Conservation (phyloP, 345 rosid species). For the Viola odorata region DNA sequence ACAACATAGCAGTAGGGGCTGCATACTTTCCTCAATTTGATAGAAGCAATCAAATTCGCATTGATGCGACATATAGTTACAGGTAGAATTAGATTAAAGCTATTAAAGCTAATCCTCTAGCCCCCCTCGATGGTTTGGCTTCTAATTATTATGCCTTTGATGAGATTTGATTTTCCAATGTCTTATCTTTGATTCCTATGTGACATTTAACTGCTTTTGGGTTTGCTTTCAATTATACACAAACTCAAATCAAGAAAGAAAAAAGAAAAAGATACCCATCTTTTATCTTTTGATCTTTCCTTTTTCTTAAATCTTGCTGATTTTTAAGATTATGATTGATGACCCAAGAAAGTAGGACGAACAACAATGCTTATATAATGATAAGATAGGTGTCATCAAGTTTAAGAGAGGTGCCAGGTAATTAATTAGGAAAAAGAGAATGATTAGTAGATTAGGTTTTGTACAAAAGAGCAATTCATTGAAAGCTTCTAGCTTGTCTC, state of each 20-base stretch:
- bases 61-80: conserved; percentile 13
- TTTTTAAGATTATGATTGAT: conserved; percentile 10
- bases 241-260: conserved; percentile 1
- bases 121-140: conserved; percentile 18
- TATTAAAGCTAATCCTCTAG: conserved; percentile 15
- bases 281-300: background rate
- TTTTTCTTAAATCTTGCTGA: conserved; percentile 8
- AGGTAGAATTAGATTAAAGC: background rate
- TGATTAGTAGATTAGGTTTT: too few species aligned
- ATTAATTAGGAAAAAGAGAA: too few species aligned
- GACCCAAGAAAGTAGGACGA: background rate
- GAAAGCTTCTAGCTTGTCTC: background rate
- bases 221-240: conserved; percentile 2
- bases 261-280: background rate
- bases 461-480: too few species aligned
- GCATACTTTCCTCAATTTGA: background rate
- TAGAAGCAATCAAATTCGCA: background rate
- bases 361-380: background rate
- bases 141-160: conserved; percentile 22
- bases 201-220: conserved; percentile 9
- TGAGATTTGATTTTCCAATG: conserved; percentile 10
- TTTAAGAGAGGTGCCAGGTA: too few species aligned
- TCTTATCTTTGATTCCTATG: conserved; percentile 5
- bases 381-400: too few species aligned
- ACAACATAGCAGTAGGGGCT: background rate